phyloP scores from a whole-genome alignment of 2,329 filamentous ascomycete genomes.

The Teratosphaeria zuluensis region DNA sequence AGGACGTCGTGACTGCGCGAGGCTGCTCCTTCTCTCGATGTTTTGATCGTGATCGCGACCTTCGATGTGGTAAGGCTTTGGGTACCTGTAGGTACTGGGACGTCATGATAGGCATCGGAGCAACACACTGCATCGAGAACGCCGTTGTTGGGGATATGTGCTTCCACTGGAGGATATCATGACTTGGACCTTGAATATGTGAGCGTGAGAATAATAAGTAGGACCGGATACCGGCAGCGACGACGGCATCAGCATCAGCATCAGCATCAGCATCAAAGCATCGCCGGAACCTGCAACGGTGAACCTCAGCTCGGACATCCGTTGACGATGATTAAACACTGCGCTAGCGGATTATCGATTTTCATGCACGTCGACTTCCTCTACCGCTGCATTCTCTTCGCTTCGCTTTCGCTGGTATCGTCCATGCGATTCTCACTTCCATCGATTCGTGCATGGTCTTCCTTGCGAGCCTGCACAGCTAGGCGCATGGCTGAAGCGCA shows the following conservation, averaged over 20 bases:
- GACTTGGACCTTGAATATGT: background rate
- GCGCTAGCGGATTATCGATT: background rate
- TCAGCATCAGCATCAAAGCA: background rate
- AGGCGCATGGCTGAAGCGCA: background rate
- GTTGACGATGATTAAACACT: background rate
- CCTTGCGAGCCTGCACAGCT: background rate
- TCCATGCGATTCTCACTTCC: background rate
- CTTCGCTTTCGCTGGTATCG: background rate
- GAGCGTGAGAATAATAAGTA: background rate
- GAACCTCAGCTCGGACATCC: background rate
- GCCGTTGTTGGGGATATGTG: background rate
- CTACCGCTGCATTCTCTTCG: background rate
- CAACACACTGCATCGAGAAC: constrained; percentile 1
- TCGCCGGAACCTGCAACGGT: background rate
- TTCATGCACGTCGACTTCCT: background rate
- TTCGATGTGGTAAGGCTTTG: constrained; percentile 21
- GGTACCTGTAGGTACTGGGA: constrained; percentile 29
- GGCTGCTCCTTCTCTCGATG: constrained; percentile 16
- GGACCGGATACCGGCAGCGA: background rate
- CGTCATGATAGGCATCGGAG: constrained; percentile 13
- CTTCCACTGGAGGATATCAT: background rate
- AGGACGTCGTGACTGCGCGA: constrained; percentile 4
- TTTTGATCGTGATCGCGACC: constrained; percentile 23
- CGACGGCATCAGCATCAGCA: background rate
- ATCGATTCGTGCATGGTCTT: background rate